phyloP scores from a whole-genome alignment of 495 filamentous ascomycete species.

The Chaetomidium leptoderma region DNA sequence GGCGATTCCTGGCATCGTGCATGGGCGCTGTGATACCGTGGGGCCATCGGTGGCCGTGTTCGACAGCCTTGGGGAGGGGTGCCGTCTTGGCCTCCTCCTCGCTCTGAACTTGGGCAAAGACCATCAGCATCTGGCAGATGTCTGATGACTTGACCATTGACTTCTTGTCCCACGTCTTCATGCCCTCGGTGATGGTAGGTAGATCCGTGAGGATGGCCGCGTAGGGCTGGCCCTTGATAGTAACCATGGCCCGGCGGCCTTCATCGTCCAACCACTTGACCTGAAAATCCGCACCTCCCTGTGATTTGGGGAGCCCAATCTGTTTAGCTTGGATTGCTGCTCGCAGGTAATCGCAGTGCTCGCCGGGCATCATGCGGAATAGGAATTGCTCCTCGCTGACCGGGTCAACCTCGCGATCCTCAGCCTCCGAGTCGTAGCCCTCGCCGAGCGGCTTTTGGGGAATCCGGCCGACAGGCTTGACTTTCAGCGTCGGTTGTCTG shows the following conservation, averaged over 20 bases:
- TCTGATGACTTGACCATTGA: slow-evolving; percentile 91
- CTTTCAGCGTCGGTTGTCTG: slow-evolving; percentile 36
- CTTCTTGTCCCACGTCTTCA: slow-evolving; percentile 94
- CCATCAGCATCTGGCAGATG: slow-evolving; percentile 90
- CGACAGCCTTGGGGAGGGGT: slow-evolving; percentile 61
- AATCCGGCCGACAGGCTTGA: slow-evolving; percentile 48
- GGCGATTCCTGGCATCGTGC: slow-evolving; percentile 74
- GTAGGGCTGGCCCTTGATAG: slow-evolving; percentile 64
- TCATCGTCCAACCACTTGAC: slow-evolving; percentile 76
- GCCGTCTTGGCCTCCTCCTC: slow-evolving; percentile 70
- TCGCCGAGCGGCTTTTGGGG: slow-evolving; percentile 68
- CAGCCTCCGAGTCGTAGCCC: slow-evolving; percentile 95
- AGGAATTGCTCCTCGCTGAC: slow-evolving; percentile 83
- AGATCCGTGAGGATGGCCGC: slow-evolving; percentile 82
- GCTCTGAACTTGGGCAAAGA: slow-evolving; percentile 62
- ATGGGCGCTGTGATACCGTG: slow-evolving; percentile 92
- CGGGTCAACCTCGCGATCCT: slow-evolving; percentile 82
- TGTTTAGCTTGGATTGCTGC: slow-evolving; percentile 64
- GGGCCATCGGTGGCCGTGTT: slow-evolving; percentile 69
- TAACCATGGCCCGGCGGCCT: slow-evolving; percentile 67
- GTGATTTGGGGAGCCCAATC: slow-evolving; percentile 58
- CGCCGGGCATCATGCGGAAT: slow-evolving; percentile 78
- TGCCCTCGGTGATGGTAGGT: slow-evolving; percentile 85
- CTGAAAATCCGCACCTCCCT: slow-evolving; percentile 64
- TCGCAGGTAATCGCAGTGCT: slow-evolving; percentile 76